These are phyloP conservation scores for Colletotrichum coccodes DNA, from an alignment of 2,329 filamentous ascomycete species.

Conservation along the genomic window DNA sequence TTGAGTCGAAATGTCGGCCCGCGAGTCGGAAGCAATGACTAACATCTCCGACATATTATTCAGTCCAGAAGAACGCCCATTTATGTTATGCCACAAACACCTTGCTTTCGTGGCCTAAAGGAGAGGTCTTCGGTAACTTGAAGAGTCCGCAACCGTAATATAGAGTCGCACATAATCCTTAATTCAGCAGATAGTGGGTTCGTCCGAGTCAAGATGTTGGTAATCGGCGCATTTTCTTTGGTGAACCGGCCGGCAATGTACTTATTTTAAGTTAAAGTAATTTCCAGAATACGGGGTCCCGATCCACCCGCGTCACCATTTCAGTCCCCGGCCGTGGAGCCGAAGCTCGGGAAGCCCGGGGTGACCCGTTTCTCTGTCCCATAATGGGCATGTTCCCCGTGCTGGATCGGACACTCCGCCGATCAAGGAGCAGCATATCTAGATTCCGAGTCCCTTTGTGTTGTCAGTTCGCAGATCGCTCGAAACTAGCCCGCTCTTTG, in stretches of 20 bases:
- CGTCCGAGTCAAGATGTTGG: constrained; percentile 10
- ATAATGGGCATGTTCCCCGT: not conserved
- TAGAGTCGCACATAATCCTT: not conserved
- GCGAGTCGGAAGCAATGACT: too few species aligned
- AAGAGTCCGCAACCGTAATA: not conserved
- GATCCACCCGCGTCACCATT: constrained; percentile 1
- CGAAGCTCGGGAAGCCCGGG: constrained; percentile 8
- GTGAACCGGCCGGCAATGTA: not conserved
- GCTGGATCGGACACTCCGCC: constrained; percentile 9
- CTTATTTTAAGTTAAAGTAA: constrained; percentile 16
- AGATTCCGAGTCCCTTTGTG: not conserved
- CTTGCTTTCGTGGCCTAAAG: not conserved
- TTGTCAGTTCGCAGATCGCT: not conserved
- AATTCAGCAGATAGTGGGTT: constrained; percentile 6
- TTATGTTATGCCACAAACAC: too few species aligned
- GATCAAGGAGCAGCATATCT: constrained; percentile 24
- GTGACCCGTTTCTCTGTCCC: not conserved
- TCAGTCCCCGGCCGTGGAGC: constrained; percentile 4
- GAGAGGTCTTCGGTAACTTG: not conserved
- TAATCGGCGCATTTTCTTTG: constrained; percentile 9
- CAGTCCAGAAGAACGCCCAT: too few species aligned
- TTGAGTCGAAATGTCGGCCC: too few species aligned
- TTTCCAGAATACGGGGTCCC: constrained; percentile 23
- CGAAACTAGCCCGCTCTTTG: too few species aligned
- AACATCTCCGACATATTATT: too few species aligned